Percentiles rank a stretch among this genome's conserved stretches.
Conservation (phyloP, 2,329 filamentous ascomycete genomes). For the Fusarium solani-melongenae region DNA sequence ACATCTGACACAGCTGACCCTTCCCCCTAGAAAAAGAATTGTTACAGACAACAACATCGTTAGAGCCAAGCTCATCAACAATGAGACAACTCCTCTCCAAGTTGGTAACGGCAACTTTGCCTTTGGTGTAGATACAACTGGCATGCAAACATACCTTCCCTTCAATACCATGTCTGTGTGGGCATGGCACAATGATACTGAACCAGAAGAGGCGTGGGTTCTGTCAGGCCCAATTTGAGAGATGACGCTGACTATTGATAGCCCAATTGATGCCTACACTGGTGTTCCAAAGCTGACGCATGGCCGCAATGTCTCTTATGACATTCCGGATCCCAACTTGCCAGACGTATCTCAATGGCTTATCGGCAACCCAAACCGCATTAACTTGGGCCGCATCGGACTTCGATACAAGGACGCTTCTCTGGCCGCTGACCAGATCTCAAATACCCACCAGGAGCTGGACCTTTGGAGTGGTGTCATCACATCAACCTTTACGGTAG, state of each 20-base stretch:
- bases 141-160: conserved; percentile 56
- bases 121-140: conserved; percentile 59
- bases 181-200: conserved; percentile 62
- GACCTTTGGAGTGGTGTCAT: conserved; percentile 43
- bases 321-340: conserved; percentile 49
- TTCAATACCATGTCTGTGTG: conserved; percentile 60
- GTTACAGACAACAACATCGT: conserved; percentile 38
- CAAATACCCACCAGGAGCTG: conserved; percentile 44
- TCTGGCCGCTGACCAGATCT: conserved; percentile 44
- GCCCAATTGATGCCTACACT: conserved; percentile 43
- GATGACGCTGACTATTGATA: background rate
- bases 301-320: conserved; percentile 52
- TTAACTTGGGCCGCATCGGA: conserved; percentile 57
- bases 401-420: conserved; percentile 49
- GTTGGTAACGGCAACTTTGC: conserved; percentile 63
- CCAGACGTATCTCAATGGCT: conserved; percentile 61
- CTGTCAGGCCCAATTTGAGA: no score
- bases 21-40: conserved; percentile 26
- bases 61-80: conserved; percentile 37
- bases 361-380: conserved; percentile 59
- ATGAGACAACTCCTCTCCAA: conserved; percentile 61
- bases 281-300: conserved; percentile 49
- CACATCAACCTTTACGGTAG: conserved; percentile 50
- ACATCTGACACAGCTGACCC: background rate
- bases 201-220: conserved; percentile 49